Percentiles rank a stretch among this genome's conserved stretches.
phyloP scores from a whole-genome alignment of 257 asterid species.

The Nicotiana tomentosiformis region DNA sequence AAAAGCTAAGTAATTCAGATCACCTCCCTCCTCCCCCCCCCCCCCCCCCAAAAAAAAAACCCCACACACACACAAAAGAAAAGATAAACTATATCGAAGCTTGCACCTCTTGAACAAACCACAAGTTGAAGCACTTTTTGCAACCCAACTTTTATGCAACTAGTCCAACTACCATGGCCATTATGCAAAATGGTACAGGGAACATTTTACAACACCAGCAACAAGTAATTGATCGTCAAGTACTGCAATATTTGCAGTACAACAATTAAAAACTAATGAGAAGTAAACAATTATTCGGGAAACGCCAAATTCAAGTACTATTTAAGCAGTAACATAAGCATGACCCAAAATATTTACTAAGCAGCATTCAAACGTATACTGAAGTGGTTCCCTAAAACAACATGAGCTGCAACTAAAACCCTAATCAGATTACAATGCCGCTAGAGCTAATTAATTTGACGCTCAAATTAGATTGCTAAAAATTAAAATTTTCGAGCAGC shows the following conservation, averaged over 20 bases:
- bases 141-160: background rate
- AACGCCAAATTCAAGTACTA: background rate
- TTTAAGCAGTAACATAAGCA: background rate
- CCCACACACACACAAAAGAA: background rate
- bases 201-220: background rate
- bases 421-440: slow-evolving; percentile 29
- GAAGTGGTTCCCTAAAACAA: background rate
- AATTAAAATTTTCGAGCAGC: background rate
- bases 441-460: background rate
- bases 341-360: background rate
- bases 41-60: background rate
- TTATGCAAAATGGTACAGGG: background rate
- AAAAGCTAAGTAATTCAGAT: too few relatives aligned
- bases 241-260: background rate
- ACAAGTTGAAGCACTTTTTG: background rate
- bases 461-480: slow-evolving; percentile 2
- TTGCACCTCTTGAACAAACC: background rate
- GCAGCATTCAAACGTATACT: background rate
- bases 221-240: background rate
- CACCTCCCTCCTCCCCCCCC: background rate
- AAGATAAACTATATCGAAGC: background rate
- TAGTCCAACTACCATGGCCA: background rate
- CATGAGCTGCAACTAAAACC: slow-evolving; percentile 19
- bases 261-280: background rate
- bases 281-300: background rate